Conservation (phyloP, 371 early-diverging fungal species). For the Mortierella sp. region DNA sequence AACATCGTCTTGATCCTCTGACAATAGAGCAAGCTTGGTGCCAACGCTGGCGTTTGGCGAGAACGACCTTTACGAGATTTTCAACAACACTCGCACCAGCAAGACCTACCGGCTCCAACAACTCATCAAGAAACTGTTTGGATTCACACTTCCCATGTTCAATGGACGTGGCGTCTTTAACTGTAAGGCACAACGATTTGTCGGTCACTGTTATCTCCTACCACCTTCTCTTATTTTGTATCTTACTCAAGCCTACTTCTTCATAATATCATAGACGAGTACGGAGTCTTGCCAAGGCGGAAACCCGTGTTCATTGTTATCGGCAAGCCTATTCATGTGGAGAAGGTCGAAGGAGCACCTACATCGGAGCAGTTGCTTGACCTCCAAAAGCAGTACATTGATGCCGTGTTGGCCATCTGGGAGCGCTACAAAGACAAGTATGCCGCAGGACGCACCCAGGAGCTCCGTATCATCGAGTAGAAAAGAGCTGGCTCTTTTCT, state of each 20-base stretch:
- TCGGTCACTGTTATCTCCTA: neutral
- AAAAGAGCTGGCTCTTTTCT: neutral
- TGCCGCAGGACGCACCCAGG: constrained; percentile 68
- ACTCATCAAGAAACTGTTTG: constrained; percentile 70
- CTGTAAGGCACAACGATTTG: constrained; percentile 60
- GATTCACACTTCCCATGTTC: constrained; percentile 81
- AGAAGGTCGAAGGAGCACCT: constrained; percentile 65
- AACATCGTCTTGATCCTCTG: neutral
- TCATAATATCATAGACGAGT: constrained; percentile 40
- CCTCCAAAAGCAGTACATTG: constrained; percentile 77
- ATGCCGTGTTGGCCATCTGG: constrained; percentile 71
- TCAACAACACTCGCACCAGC: constrained; percentile 67
- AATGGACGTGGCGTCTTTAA: constrained; percentile 84
- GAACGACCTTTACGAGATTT: constrained; percentile 83
- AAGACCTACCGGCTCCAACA: constrained; percentile 70
- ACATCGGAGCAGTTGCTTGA: constrained; percentile 74
- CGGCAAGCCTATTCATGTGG: constrained; percentile 76
- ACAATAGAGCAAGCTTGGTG: constrained; percentile 70
- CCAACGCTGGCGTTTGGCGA: constrained; percentile 90
- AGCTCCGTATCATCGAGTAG: constrained; percentile 69
- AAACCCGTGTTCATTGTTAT: constrained; percentile 60
- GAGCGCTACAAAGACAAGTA: constrained; percentile 80
- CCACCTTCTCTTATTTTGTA: constrained; percentile 18
- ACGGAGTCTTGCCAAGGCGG: constrained; percentile 48
- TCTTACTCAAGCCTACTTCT: constrained; percentile 59